Evolutionary conservation across 2,329 filamentous ascomycete species (phyloP).

Genomic region (Colletotrichum zoysiae): DNA sequence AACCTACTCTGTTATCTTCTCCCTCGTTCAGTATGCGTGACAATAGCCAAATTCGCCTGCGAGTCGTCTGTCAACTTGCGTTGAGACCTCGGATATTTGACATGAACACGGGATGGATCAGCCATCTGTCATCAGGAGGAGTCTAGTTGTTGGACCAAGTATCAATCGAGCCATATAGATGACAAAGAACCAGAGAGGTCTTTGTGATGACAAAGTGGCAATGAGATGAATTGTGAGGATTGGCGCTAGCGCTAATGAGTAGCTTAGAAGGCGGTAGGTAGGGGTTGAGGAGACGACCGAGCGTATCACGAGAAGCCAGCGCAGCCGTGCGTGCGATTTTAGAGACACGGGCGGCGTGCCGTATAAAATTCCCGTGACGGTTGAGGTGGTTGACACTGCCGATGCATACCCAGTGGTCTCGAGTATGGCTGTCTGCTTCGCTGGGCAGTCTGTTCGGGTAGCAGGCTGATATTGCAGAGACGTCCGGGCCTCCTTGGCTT

Average conservation of each 20-base stretch:
- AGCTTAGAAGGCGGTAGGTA: neutral
- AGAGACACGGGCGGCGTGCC: neutral
- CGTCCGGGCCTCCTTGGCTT: neutral
- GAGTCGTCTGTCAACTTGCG: neutral
- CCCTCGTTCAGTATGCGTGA: neutral
- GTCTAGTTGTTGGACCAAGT: neutral
- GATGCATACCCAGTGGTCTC: neutral
- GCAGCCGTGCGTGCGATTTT: conserved; percentile 6
- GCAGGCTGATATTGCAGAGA: neutral
- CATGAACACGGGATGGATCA: neutral
- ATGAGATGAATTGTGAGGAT: conserved; percentile 7
- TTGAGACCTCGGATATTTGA: neutral
- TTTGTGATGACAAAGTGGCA: conserved; percentile 18
- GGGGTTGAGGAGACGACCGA: conserved; percentile 1
- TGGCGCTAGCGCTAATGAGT: conserved; percentile 7
- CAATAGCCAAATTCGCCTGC: neutral
- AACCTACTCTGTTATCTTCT: neutral
- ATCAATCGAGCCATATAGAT: neutral
- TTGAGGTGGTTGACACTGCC: neutral
- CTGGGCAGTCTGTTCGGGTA: neutral
- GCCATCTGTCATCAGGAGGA: neutral
- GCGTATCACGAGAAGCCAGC: conserved; percentile 7
- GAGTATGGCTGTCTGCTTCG: neutral
- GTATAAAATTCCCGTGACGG: neutral
- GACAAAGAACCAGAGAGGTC: neutral